These are phyloP conservation scores for Mitragyna speciosa DNA, from an alignment of 257 asterid species.

Conservation along the genomic window DNA sequence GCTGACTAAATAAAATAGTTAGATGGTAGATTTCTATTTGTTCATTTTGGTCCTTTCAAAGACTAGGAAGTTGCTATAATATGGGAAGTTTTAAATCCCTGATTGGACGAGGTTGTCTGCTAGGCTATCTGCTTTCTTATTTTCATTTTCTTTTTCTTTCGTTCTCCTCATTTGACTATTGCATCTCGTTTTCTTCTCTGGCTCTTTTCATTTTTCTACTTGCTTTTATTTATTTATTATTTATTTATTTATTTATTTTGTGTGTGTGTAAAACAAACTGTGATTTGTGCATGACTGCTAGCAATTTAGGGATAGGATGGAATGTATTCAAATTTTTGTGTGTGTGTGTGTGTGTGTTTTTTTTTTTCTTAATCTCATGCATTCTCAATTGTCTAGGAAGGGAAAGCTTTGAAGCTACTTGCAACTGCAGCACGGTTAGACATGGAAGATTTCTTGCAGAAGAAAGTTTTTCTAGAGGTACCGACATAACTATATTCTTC, in stretches of 20 bases:
- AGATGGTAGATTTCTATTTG: neutral
- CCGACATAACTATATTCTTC: constrained; percentile 14
- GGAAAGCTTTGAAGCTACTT: constrained; percentile 87
- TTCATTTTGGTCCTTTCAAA: neutral
- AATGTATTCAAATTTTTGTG: neutral
- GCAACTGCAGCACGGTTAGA: constrained; percentile 96
- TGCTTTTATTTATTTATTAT: neutral
- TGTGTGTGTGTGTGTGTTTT: neutral
- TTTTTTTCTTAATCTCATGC: neutral
- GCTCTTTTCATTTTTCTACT: neutral
- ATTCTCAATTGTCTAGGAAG: constrained; percentile 53
- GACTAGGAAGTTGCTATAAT: neutral
- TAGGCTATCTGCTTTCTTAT: neutral
- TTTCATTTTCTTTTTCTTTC: neutral
- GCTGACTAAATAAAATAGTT: neutral
- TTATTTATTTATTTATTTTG: neutral
- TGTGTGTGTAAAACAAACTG: neutral
- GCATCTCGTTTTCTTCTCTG: neutral
- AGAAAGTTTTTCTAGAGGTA: constrained; percentile 94
- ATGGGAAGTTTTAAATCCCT: neutral
- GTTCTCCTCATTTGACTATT: neutral
- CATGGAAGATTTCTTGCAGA: constrained; percentile 96
- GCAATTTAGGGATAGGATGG: neutral
- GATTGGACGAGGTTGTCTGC: neutral
- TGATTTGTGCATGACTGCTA: neutral